phyloP scores from a whole-genome alignment of 202 grass and related monocot genomes.

The Zizania palustris region DNA sequence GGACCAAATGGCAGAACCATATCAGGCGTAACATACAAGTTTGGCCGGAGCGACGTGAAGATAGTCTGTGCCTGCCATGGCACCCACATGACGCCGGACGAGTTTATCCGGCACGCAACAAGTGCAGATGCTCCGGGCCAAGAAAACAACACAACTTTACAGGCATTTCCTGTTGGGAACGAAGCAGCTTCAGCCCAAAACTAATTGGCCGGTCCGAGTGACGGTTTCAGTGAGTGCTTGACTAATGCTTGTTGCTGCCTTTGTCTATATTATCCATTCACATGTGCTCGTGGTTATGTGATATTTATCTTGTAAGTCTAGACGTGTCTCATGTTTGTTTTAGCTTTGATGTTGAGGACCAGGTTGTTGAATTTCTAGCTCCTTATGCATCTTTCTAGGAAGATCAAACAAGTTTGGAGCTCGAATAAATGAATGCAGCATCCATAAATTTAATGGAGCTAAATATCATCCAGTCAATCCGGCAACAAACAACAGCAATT shows the following conservation, averaged over 20 bases:
- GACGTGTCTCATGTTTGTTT: background rate
- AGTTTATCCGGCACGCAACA: conserved; percentile 83
- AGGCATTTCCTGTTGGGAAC: conserved; percentile 51
- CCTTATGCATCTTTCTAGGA: conserved; percentile 4
- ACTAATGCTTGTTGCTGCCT: conserved; percentile 15
- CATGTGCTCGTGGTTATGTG: background rate
- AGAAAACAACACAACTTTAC: conserved; percentile 54
- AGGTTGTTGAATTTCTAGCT: conserved; percentile 26
- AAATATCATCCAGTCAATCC: background rate
- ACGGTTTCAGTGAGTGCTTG: conserved; percentile 7
- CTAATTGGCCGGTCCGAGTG: conserved; percentile 31
- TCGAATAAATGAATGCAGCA: background rate
- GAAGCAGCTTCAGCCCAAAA: conserved; percentile 72
- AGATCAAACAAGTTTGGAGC: background rate
- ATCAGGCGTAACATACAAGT: conserved; percentile 96
- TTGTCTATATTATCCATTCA: conserved; percentile 34
- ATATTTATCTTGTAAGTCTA: conserved; percentile 34
- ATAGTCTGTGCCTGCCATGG: conserved; percentile 96
- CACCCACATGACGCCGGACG: conserved; percentile 73
- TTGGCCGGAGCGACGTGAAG: conserved; percentile 66
- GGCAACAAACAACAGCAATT: too few relatives aligned
- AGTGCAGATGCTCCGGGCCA: conserved; percentile 50
- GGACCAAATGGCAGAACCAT: conserved; percentile 79
- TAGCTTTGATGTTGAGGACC: conserved; percentile 22
- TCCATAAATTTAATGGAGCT: background rate